Evolutionary conservation across 2,329 filamentous ascomycete genomes (phyloP).

Genomic region (Ophiocordyceps camponoti-saundersi): DNA sequence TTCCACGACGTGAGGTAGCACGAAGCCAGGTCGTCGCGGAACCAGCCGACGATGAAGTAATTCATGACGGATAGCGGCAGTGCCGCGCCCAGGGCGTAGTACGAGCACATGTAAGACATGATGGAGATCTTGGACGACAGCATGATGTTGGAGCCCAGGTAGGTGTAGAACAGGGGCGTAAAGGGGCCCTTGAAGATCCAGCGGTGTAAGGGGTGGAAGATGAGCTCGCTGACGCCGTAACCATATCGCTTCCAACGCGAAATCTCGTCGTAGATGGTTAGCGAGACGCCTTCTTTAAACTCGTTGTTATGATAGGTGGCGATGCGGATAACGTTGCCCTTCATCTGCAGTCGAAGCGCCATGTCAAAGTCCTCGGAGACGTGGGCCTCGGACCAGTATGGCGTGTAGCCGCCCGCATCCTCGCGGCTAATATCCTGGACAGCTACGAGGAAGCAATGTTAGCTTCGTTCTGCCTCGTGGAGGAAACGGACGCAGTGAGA

Average conservation of each 20-base stretch:
- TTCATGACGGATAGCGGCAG: slow-evolving; percentile 59
- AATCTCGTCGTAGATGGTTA: slow-evolving; percentile 73
- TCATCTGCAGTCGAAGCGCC: slow-evolving; percentile 58
- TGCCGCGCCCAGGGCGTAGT: slow-evolving; percentile 61
- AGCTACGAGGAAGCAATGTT: slow-evolving; percentile 20
- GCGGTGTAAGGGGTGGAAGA: slow-evolving; percentile 61
- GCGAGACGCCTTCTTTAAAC: slow-evolving; percentile 69
- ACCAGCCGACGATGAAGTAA: slow-evolving; percentile 64
- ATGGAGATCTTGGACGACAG: slow-evolving; percentile 63
- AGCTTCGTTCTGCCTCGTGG: not conserved
- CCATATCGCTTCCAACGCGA: slow-evolving; percentile 80
- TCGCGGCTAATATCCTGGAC: slow-evolving; percentile 56
- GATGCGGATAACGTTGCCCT: slow-evolving; percentile 55
- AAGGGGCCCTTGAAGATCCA: slow-evolving; percentile 63
- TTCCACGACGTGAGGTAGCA: slow-evolving; percentile 68
- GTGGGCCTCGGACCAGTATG: slow-evolving; percentile 68
- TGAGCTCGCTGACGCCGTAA: slow-evolving; percentile 66
- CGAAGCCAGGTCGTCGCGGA: slow-evolving; percentile 60
- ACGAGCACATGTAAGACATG: slow-evolving; percentile 62
- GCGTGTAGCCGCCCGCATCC: slow-evolving; percentile 55
- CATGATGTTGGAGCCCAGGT: slow-evolving; percentile 56
- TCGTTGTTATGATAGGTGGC: slow-evolving; percentile 59
- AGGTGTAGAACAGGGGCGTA: slow-evolving; percentile 60
- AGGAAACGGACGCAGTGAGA: not conserved
- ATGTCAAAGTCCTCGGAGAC: slow-evolving; percentile 74